phyloP scores from a whole-genome alignment of 2,329 filamentous ascomycete genomes.

The Passalora sequoiae region DNA sequence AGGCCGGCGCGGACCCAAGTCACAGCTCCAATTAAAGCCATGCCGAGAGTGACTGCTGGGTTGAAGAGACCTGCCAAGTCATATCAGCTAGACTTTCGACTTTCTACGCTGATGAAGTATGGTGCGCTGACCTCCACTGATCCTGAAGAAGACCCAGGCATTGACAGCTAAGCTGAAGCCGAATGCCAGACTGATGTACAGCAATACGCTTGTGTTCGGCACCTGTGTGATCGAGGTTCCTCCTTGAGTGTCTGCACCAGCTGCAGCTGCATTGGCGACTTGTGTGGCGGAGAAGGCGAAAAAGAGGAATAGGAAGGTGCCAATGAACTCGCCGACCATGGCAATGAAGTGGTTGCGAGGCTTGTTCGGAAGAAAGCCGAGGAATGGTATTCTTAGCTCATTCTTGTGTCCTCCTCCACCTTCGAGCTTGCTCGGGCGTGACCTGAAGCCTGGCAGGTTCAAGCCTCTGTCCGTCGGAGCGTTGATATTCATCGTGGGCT shows the following conservation, averaged over 20 bases:
- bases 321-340: constrained; percentile 43
- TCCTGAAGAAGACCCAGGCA: constrained; percentile 44
- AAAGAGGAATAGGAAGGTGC: constrained; percentile 43
- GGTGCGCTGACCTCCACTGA: constrained; percentile 38
- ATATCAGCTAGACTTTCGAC: not conserved
- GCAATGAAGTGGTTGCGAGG: constrained; percentile 42
- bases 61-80: constrained; percentile 32
- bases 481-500: constrained; percentile 37
- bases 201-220: constrained; percentile 33
- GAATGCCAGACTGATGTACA: constrained; percentile 40
- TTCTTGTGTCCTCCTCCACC: constrained; percentile 16
- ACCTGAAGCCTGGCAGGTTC: constrained; percentile 24
- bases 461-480: constrained; percentile 29
- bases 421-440: constrained; percentile 6
- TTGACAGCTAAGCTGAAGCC: constrained; percentile 43
- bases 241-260: constrained; percentile 14
- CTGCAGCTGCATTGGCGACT: constrained; percentile 37
- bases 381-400: constrained; percentile 37
- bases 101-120: no score
- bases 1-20: constrained; percentile 41
- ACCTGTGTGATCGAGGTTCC: constrained; percentile 20
- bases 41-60: constrained; percentile 43
- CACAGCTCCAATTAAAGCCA: constrained; percentile 46
- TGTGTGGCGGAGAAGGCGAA: constrained; percentile 38
- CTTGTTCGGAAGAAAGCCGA: constrained; percentile 43